Evolutionary conservation across 1,139 yeast species (phyloP), one percentile per base, ranked within the genome.

Genomic region (Blastobotrys apis): DNA sequence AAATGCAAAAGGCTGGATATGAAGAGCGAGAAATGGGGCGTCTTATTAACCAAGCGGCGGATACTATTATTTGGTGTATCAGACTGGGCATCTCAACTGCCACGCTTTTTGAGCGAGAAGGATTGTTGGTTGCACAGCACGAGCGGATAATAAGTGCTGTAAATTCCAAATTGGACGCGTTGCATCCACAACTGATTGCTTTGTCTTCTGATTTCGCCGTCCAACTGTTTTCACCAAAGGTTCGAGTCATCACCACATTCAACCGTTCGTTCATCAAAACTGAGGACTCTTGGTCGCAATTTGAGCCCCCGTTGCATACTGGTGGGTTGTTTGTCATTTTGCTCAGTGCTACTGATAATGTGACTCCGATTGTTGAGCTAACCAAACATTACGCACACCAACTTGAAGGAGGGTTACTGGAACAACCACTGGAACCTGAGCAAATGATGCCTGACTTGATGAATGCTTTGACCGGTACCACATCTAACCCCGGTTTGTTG

Each of bases 21-120:
- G 38, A 16, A 2, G 37, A 31, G 25, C 33, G 26, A 25, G 45
- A 37, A 16, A 19, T 22, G 9, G 16, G n/a, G 8, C 19, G 22
- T 17, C 20, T 39, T 9, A 34, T 44, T 9, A 23, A 15, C 8
- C 32, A 36, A 4, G 38, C 43, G 6, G 33, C 41, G 10, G 38
- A 36, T 15, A 31, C 41, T 1, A 38, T 39, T n/a, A 19, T 35
- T 5, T 36, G 40, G 43, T 39, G 43, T 19, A 13, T 39, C 9
- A 23, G 20, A 19, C 19, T 36, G 10, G 47, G 47, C 2, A 38
- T 44, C 19, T 16, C 43, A n/a, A 25, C 34, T 6, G n/a, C 39
- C 22, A 39, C 47, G 3, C 26, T 44, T 10, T 39, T 39, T 20
- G 43, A 44, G 27, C 30, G 33, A 20, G 12, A 19, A 2, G 47